These are phyloP conservation scores for Nothophytophthora sp. DNA, from an alignment of 352 stramenopile genomes.

Conservation along the genomic window DNA sequence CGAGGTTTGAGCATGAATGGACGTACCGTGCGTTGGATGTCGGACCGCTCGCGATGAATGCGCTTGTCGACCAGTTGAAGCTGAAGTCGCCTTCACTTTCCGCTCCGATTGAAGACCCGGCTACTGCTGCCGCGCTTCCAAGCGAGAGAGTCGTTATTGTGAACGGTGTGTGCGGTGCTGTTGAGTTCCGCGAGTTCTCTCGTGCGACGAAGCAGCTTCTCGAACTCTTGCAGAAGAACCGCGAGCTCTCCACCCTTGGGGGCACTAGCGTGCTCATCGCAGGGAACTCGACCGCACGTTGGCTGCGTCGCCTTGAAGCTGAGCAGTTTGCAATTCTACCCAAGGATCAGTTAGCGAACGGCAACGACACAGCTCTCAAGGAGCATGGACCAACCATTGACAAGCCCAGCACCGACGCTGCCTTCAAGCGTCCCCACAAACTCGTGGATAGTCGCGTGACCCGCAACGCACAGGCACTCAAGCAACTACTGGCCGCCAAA, in stretches of 20 bases:
- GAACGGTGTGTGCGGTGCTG: conserved; percentile 49
- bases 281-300: conserved; percentile 22
- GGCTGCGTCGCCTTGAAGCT: conserved; percentile 18
- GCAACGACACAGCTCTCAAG: background rate
- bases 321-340: conserved; percentile 2
- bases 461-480: conserved; percentile 38
- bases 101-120: background rate
- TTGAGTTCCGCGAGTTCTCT: conserved; percentile 60
- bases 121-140: too few relatives aligned
- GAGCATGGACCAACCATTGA: background rate
- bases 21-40: conserved; percentile 64
- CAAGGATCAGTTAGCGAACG: background rate
- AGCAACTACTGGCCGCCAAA: conserved; percentile 46
- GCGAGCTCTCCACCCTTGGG: too few relatives aligned
- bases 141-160: conserved; percentile 34
- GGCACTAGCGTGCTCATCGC: conserved; percentile 33
- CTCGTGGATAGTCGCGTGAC: conserved; percentile 24
- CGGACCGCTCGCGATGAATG: conserved; percentile 44
- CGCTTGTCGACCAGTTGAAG: conserved; percentile 20
- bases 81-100: background rate
- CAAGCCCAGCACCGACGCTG: background rate
- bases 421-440: background rate
- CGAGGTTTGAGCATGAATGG: conserved; percentile 53
- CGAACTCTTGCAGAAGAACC: conserved; percentile 5
- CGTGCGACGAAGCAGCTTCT: conserved; percentile 32